Evolutionary conservation across 2,329 filamentous ascomycete species (phyloP).

Genomic region (Taxawa tesnikishii): DNA sequence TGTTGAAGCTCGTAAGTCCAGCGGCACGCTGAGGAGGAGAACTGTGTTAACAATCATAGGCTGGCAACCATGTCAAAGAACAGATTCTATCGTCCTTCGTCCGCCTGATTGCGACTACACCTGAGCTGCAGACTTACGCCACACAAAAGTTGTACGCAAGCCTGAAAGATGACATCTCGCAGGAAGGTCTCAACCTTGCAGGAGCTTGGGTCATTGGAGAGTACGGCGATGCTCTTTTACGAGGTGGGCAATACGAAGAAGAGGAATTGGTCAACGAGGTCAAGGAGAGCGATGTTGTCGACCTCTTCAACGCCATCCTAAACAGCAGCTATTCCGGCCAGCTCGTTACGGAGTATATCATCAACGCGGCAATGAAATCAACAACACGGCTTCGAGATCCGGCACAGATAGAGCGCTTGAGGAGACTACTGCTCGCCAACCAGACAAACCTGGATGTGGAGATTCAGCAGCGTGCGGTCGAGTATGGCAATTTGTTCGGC

Average conservation of each 20-base stretch:
- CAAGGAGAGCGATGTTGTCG: constrained; percentile 79
- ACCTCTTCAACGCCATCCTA: constrained; percentile 82
- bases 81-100: constrained; percentile 96
- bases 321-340: constrained; percentile 92
- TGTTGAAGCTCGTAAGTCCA: constrained; percentile 56
- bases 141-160: constrained; percentile 88
- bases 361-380: constrained; percentile 89
- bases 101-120: constrained; percentile 83
- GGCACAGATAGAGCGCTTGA: constrained; percentile 75
- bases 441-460: constrained; percentile 87
- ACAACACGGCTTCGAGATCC: constrained; percentile 76
- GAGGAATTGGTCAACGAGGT: constrained; percentile 77
- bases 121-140: constrained; percentile 90
- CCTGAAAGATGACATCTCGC: constrained; percentile 91
- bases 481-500: constrained; percentile 89
- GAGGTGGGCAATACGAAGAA: constrained; percentile 84
- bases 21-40: too few relatives aligned
- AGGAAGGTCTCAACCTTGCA: constrained; percentile 86
- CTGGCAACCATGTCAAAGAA: constrained; percentile 95
- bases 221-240: constrained; percentile 82
- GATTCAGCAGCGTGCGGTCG: constrained; percentile 88
- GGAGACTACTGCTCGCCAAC: constrained; percentile 63
- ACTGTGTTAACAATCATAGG: constrained; percentile 34
- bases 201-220: constrained; percentile 97
- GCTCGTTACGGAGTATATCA: constrained; percentile 87